Evolutionary conservation across 2,329 filamentous ascomycete genomes (phyloP).

Genomic region (Trichophyton benhamiae): DNA sequence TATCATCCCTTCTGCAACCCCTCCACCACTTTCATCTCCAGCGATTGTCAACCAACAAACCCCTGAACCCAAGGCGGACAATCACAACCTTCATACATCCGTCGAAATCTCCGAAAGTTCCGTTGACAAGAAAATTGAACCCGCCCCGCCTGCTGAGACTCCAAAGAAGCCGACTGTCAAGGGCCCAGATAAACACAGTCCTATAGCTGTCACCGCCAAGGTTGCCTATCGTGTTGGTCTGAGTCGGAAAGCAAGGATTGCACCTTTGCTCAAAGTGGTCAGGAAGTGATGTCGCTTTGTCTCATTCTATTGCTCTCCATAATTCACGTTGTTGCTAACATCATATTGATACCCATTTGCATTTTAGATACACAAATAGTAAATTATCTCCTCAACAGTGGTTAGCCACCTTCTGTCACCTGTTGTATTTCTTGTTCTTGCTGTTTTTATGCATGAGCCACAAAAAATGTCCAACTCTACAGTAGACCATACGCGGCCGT

Average conservation of each 20-base stretch:
- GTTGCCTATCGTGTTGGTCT: conserved; percentile 38
- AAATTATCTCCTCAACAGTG: too few relatives aligned
- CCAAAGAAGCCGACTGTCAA: conserved; percentile 15
- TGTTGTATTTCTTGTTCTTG: background rate
- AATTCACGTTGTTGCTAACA: background rate
- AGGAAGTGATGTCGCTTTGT: conserved; percentile 22
- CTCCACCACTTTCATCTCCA: background rate
- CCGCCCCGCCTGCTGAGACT: conserved; percentile 2
- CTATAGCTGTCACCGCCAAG: conserved; percentile 28
- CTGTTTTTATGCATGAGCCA: too few relatives aligned
- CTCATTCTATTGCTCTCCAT: background rate
- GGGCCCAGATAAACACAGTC: conserved; percentile 30
- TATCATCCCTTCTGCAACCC: background rate
- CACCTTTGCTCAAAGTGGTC: conserved; percentile 36
- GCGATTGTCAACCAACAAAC: background rate
- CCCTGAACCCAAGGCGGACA: background rate
- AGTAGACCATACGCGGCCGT: too few relatives aligned
- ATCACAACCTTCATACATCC: background rate
- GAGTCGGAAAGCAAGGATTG: conserved; percentile 38
- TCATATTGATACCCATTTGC: background rate
- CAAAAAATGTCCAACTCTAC: too few relatives aligned
- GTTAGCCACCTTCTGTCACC: background rate
- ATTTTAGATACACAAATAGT: background rate
- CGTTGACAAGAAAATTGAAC: background rate
- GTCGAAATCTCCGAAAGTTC: background rate